A percentile compares a stretch with the other conserved stretches of the same genome.
phyloP scores from a whole-genome alignment of 1,284 basidiomycete species.

The Phenoliferia sp. region DNA sequence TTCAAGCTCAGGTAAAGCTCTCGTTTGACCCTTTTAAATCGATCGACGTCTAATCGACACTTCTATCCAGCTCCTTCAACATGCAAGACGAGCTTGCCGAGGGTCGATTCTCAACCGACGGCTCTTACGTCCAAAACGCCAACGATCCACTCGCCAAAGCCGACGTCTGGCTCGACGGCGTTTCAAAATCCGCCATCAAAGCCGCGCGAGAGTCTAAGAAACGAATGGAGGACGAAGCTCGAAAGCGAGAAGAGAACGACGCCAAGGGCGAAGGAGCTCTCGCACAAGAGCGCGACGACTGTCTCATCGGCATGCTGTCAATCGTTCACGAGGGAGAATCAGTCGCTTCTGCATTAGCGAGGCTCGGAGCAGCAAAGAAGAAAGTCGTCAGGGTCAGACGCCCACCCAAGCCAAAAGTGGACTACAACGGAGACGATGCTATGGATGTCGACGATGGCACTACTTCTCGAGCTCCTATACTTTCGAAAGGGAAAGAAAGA shows the following conservation, averaged over 20 bases:
- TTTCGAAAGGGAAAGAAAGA: neutral
- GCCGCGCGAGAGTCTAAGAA: constrained; percentile 58
- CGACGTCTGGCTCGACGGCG: constrained; percentile 89
- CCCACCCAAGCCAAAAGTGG: constrained; percentile 39
- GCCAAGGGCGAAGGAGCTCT: constrained; percentile 46
- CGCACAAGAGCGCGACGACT: constrained; percentile 46
- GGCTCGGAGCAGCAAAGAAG: constrained; percentile 70
- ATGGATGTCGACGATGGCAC: constrained; percentile 29
- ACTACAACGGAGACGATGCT: constrained; percentile 22
- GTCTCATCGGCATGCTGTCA: constrained; percentile 60
- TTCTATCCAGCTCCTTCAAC: constrained; percentile 62
- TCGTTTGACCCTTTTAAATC: neutral
- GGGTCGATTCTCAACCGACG: constrained; percentile 92
- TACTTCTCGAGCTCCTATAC: neutral
- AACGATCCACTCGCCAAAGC: constrained; percentile 82
- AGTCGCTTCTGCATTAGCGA: constrained; percentile 80
- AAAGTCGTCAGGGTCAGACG: constrained; percentile 43
- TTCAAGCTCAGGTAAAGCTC: constrained; percentile 59
- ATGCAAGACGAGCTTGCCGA: constrained; percentile 99
- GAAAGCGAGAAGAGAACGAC: constrained; percentile 58
- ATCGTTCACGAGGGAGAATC: constrained; percentile 84
- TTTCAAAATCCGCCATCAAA: constrained; percentile 82
- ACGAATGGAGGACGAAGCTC: constrained; percentile 62
- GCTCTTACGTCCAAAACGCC: constrained; percentile 55
- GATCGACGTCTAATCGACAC: neutral